A percentile compares a stretch with the other conserved stretches of the same genome.
Evolutionary conservation across 345 rosid species (phyloP).

Genomic region (Alliaria petiolata): DNA sequence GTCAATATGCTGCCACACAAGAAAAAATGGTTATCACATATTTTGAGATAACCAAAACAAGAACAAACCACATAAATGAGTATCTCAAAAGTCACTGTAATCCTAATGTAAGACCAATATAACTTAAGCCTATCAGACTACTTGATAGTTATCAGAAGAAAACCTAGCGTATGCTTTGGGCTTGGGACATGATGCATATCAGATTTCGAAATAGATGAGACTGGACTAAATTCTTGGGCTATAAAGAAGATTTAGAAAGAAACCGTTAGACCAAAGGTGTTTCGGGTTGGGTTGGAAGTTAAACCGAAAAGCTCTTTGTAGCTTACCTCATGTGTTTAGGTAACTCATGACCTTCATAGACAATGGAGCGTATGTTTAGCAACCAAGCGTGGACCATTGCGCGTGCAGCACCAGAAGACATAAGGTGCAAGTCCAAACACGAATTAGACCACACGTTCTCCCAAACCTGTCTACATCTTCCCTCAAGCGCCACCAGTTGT

Average conservation of each 20-base stretch:
- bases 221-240: neutral
- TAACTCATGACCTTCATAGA: constrained; percentile 71
- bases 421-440: constrained; percentile 91
- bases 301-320: neutral
- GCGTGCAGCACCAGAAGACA: constrained; percentile 93
- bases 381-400: constrained; percentile 96
- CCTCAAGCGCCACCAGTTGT: constrained; percentile 81
- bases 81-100: no score
- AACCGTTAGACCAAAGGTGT: neutral
- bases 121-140: neutral
- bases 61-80: neutral
- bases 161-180: neutral
- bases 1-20: constrained; percentile 73
- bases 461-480: constrained; percentile 81
- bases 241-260: neutral
- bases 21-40: neutral
- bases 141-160: neutral
- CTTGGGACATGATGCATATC: neutral
- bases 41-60: neutral
- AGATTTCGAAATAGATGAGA: neutral
- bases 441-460: constrained; percentile 89
- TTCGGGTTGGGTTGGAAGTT: neutral
- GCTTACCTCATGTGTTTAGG: constrained; percentile 75
- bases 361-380: constrained; percentile 73
- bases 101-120: neutral